Evolutionary conservation across 805 yeast species (phyloP), one percentile per base, ranked within the genome.

Genomic region (Sugiyamaella lignohabitans): DNA sequence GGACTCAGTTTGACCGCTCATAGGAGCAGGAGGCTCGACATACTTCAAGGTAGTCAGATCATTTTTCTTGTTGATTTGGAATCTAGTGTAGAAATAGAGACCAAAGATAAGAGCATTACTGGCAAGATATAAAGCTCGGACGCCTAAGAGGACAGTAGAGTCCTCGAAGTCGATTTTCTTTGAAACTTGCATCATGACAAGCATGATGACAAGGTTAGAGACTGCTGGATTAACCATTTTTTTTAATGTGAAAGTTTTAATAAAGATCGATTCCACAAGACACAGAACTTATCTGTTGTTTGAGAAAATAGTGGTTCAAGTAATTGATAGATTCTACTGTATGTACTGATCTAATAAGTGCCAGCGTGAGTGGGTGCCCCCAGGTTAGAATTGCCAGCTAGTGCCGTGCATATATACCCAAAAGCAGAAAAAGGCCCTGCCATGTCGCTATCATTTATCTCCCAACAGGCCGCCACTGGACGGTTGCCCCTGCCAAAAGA

Each of bases 181-280:
- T 54, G 96, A 80, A 54, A 88, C 84, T 69, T 88, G 96, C 96
- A 89, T 91, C 87, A 87, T 87, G 74, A 79, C 84, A 64, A 89
- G 81, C 96, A 89, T 91, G 76, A 93, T 71, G 59, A 75, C 85
- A 59, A 93, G 68, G 72, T 91, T 89, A 55, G 87, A 69, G 56
- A 89, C 71, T 56, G 95, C 94, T 39, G 98, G 93, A 66, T 87
- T 87, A n/a, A n/a, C n/a, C 93, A 91, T 84, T 50, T 32, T 58
- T 35, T 35, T 27, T 27, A 27, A 27, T 27, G 14, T 27, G 32
- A 27, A 27, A n/a, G n/a, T n/a, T n/a, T n/a, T n/a, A n/a, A n/a
- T n/a, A n/a, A n/a, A n/a, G n/a, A n/a, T n/a, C n/a, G n/a, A n/a
- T n/a, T n/a, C n/a, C n/a, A n/a, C n/a, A n/a, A n/a, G n/a, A n/a